These are phyloP conservation scores for Colletotrichum gloeosporioides DNA, from an alignment of 2,329 filamentous ascomycete genomes.

Conservation along the genomic window DNA sequence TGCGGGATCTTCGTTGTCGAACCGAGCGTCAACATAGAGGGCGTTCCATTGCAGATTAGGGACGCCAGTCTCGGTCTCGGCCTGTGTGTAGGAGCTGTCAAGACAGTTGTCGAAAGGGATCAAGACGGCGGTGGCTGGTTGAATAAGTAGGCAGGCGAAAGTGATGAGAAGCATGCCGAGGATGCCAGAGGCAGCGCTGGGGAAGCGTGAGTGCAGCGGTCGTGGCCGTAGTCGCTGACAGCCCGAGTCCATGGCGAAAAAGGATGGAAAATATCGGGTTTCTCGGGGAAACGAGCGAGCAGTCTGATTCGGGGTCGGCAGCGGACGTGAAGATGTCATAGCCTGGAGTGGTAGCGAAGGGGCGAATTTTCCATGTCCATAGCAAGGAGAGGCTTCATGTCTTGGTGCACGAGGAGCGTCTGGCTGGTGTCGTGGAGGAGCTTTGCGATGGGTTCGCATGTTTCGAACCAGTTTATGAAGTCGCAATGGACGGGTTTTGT, in stretches of 20 bases:
- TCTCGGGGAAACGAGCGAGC: constrained; percentile 5
- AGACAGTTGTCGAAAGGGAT: constrained; percentile 89
- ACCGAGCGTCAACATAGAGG: constrained; percentile 74
- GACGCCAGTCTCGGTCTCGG: constrained; percentile 8
- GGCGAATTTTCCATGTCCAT: constrained; percentile 18
- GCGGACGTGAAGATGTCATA: constrained; percentile 16
- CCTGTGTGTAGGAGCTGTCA: constrained; percentile 60
- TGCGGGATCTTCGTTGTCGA: constrained; percentile 64
- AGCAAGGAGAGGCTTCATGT: constrained; percentile 5
- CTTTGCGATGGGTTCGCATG: constrained; percentile 18
- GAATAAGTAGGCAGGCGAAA: constrained; percentile 40
- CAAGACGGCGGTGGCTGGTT: constrained; percentile 65
- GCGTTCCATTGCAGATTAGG: constrained; percentile 80
- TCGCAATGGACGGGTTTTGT: neutral
- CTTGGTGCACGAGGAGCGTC: constrained; percentile 5
- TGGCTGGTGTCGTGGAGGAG: neutral
- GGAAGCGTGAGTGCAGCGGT: neutral
- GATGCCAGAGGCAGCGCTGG: neutral
- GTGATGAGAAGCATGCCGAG: constrained; percentile 39
- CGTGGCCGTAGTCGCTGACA: neutral
- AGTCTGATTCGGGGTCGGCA: neutral
- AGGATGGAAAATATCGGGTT: neutral
- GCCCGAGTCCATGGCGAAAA: constrained; percentile 1
- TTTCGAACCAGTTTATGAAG: neutral
- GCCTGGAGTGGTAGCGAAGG: constrained; percentile 16